These are phyloP conservation scores for Mitragyna speciosa DNA, from an alignment of 257 asterid genomes.

Conservation along the genomic window DNA sequence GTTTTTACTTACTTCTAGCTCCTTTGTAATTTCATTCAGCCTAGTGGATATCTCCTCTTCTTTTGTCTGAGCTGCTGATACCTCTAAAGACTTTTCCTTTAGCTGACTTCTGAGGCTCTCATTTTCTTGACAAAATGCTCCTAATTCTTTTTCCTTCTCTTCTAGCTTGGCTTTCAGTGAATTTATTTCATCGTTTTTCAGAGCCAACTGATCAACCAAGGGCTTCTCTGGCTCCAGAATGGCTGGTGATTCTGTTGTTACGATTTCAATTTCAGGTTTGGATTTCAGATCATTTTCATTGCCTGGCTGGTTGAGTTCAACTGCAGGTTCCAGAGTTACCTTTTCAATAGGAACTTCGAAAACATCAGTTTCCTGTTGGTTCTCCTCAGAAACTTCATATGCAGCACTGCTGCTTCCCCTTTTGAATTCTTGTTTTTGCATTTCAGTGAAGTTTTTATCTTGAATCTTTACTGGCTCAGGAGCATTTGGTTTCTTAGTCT, in stretches of 20 bases:
- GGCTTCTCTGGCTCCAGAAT: slow-evolving; percentile 36
- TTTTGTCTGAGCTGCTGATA: slow-evolving; percentile 38
- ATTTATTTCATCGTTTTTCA: slow-evolving; percentile 48
- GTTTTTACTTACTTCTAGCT: slow-evolving; percentile 56
- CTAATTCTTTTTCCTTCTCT: slow-evolving; percentile 54
- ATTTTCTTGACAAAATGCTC: slow-evolving; percentile 41
- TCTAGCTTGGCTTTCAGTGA: slow-evolving; percentile 44
- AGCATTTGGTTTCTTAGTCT: slow-evolving; percentile 45
- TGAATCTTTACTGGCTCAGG: slow-evolving; percentile 25
- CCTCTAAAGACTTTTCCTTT: slow-evolving; percentile 39
- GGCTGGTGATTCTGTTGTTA: slow-evolving; percentile 26
- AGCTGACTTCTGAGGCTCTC: slow-evolving; percentile 45
- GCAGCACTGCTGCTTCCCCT: slow-evolving; percentile 13
- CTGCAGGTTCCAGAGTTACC: slow-evolving; percentile 32
- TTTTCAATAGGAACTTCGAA: slow-evolving; percentile 67
- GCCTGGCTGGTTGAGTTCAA: slow-evolving; percentile 20
- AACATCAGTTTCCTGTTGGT: slow-evolving; percentile 64
- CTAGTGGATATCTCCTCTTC: slow-evolving; percentile 40
- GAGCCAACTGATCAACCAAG: slow-evolving; percentile 38
- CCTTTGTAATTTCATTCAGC: slow-evolving; percentile 42
- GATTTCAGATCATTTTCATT: slow-evolving; percentile 39
- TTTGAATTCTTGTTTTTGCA: slow-evolving; percentile 28
- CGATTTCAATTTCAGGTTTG: slow-evolving; percentile 11
- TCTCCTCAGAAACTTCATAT: slow-evolving; percentile 39
- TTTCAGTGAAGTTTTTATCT: slow-evolving; percentile 22